Evolutionary conservation across 1,139 yeast species (phyloP).

Genomic region (Protomyces inouyei): DNA sequence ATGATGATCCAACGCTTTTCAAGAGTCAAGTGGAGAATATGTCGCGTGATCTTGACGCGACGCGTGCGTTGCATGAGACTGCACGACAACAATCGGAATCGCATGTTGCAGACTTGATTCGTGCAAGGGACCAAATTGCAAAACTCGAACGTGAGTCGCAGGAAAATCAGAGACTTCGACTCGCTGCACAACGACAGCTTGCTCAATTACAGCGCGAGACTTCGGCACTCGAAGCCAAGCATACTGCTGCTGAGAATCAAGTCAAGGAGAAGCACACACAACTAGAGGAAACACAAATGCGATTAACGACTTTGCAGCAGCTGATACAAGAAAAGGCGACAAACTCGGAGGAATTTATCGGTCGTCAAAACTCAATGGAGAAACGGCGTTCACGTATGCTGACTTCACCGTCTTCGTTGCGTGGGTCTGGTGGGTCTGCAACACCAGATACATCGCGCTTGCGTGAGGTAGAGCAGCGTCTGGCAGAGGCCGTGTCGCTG

Average conservation of each 20-base stretch:
- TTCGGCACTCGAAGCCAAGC: conserved; percentile 10
- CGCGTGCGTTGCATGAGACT: conserved; percentile 3
- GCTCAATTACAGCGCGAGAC: conserved; percentile 10
- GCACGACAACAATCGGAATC: not conserved
- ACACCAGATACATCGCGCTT: conserved; percentile 20
- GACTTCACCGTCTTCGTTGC: conserved; percentile 6
- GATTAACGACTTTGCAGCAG: conserved; percentile 19
- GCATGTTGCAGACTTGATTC: conserved; percentile 7
- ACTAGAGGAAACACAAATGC: conserved; percentile 25
- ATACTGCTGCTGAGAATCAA: conserved; percentile 2
- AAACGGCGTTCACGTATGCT: conserved; percentile 13
- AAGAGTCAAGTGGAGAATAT: conserved; percentile 3
- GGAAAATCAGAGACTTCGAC: conserved; percentile 1
- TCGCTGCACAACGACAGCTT: conserved; percentile 16
- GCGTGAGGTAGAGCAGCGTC: conserved; percentile 9
- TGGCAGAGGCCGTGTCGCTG: conserved; percentile 11
- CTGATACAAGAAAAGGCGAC: not conserved
- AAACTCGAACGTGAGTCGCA: conserved; percentile 8
- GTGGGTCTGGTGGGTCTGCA: conserved; percentile 4
- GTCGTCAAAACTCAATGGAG: conserved; percentile 9
- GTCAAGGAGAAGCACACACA: conserved; percentile 4
- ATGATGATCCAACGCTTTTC: conserved; percentile 7
- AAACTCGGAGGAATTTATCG: not conserved
- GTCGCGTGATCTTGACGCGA: not conserved
- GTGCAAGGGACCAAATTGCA: conserved; percentile 11